Base-by-base conservation (phyloP, 306 rosid species). In the Citrullus colocynthis region DNA sequence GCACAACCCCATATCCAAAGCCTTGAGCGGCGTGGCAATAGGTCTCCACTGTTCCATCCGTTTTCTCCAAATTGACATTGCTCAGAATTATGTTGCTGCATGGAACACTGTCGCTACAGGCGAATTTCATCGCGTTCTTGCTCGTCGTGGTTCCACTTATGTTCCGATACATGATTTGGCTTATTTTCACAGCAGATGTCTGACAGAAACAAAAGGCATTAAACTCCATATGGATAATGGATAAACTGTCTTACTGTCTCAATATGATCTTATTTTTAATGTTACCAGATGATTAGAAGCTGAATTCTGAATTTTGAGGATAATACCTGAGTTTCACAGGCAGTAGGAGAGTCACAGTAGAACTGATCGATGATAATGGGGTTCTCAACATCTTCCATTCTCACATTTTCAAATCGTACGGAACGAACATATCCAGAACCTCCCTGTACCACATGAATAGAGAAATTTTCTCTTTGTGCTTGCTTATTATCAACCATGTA, bases 361-460 rank as follows among this genome's bases (percentile, higher is more conserved):
- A 96, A 96, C 83, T 96, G 99, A 83, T 96, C 99, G 34, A 96
- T 91, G 37, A 96, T 83, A 63, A 96, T 96, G 56, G 99, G 99
- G 80, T 93, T 92, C 64, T 88, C 85, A 37, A 91, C 96, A 54
- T 96, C 84, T 58, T 91, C 93, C 90, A 93, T 84, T 84, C 80
- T 84, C 82, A 96, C 97, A 78, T 96, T 92, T 86, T 96, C 91
- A 77, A 91, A 96, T 16, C 93, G 91, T 4, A 96, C 89, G 10
- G 90, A 89, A 37, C 87, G 87, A 72, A 96, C 99, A 84, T 86
- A 91, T 42, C 99, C 99, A n/a, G 96, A 84, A 80, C 99, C 99
- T 81, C 99, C 99, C 99, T 96, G 52, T 41, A 78, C 63, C 78
- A 80, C 42, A 45, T 32, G 48, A 83, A 11, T 3, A 18, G 41